Percentiles rank a stretch among this genome's conserved stretches.
Evolutionary conservation across 306 rosid genomes (phyloP).

Genomic region (Glycine soja): DNA sequence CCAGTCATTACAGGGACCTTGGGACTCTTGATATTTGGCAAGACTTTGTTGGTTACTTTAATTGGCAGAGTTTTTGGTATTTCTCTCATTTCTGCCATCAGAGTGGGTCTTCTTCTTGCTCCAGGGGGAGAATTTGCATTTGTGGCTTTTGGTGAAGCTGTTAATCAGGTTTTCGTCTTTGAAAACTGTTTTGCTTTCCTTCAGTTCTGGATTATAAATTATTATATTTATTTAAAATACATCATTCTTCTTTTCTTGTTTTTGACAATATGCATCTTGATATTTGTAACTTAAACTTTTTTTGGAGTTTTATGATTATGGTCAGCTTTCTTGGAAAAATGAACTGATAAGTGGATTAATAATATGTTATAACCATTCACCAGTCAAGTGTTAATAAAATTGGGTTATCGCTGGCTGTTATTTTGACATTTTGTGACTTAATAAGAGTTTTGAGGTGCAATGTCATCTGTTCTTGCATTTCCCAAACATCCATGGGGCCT

Average conservation of each 20-base stretch:
- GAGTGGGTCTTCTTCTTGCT: conserved; percentile 99
- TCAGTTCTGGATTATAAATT: conserved; percentile 6
- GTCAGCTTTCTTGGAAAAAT: conserved; percentile 18
- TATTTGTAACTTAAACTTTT: neutral
- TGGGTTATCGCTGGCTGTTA: conserved; percentile 12
- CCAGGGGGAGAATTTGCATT: conserved; percentile 99
- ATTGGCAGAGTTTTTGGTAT: conserved; percentile 82
- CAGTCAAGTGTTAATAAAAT: conserved; percentile 4
- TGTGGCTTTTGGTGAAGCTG: conserved; percentile 99
- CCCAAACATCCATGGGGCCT: neutral
- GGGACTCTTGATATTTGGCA: conserved; percentile 88
- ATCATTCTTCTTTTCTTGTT: conserved; percentile 32
- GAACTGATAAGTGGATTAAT: conserved; percentile 9
- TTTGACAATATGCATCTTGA: conserved; percentile 26
- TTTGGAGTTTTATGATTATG: conserved; percentile 30
- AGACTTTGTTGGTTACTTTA: conserved; percentile 77
- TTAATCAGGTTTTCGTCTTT: conserved; percentile 80
- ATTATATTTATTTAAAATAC: conserved; percentile 33
- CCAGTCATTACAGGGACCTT: conserved; percentile 74
- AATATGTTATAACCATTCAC: conserved; percentile 1
- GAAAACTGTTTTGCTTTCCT: conserved; percentile 29
- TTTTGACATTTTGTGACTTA: neutral
- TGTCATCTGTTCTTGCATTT: conserved; percentile 29
- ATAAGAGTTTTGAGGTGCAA: conserved; percentile 31
- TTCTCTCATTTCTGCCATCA: conserved; percentile 84